Percentiles rank a stretch among this genome's conserved stretches.
phyloP scores from a whole-genome alignment of 441 rosid genomes.

The Theobroma grandiflorum region DNA sequence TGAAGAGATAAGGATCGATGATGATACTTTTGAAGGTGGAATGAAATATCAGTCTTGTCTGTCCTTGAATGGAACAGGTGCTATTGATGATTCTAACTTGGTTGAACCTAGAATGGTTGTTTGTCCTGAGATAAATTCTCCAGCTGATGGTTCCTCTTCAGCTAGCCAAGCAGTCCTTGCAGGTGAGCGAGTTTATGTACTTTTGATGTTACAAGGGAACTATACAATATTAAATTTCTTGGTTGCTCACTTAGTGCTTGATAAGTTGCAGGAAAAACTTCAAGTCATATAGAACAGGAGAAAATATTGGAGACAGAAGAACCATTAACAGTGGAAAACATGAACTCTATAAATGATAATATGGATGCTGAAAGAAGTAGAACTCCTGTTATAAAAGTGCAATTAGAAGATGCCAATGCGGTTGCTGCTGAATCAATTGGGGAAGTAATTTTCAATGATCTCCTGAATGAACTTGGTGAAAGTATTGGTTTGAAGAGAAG shows the following conservation, averaged over 20 bases:
- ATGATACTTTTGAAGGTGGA: conserved; percentile 10
- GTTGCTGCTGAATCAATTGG: conserved; percentile 16
- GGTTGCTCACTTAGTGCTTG: conserved; percentile 25
- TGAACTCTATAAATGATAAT: conserved; percentile 22
- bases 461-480: conserved; percentile 19
- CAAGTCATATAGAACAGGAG: conserved; percentile 21
- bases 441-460: conserved; percentile 28
- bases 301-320: conserved; percentile 34
- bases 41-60: conserved; percentile 19
- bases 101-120: conserved; percentile 16
- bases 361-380: conserved; percentile 27
- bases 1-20: conserved; percentile 23
- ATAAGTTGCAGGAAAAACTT: conserved; percentile 35
- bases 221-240: background rate
- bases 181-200: conserved; percentile 30
- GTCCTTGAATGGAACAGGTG: conserved; percentile 13
- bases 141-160: conserved; percentile 19
- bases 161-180: conserved; percentile 16
- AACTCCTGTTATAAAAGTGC: conserved; percentile 1
- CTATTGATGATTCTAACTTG: conserved; percentile 22
- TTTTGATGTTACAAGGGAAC: conserved; percentile 4
- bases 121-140: conserved; percentile 19
- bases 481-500: conserved; percentile 15
- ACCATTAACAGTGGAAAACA: conserved; percentile 3
- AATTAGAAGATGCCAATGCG: conserved; percentile 11